Conservation (phyloP, 805 yeast genomes). For the Cyberlindnera suaveolens region DNA sequence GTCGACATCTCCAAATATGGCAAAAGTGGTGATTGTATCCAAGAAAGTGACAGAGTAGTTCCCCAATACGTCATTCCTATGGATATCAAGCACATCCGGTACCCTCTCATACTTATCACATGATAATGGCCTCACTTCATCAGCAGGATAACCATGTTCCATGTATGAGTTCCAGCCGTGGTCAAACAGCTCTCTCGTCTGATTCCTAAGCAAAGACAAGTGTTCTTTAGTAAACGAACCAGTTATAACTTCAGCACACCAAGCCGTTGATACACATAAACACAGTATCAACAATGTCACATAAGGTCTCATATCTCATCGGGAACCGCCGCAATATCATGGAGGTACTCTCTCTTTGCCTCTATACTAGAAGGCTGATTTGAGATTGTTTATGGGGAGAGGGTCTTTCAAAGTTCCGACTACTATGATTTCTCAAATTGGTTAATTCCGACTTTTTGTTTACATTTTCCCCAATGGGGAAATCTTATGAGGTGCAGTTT, state of each 20-base stretch:
- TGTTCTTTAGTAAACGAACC: constrained; percentile 24
- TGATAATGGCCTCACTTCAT: constrained; percentile 70
- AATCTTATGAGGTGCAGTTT: constrained; percentile 1
- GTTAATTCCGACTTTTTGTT: constrained; percentile 11
- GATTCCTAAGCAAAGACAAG: constrained; percentile 28
- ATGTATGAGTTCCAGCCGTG: constrained; percentile 75
- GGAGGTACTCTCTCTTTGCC: not conserved
- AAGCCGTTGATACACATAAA: too few species aligned
- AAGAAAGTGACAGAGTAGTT: constrained; percentile 73
- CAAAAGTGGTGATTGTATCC: constrained; percentile 75
- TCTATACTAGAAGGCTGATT: too few species aligned
- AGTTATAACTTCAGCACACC: not conserved
- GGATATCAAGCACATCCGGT: constrained; percentile 44
- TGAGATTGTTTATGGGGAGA: too few species aligned
- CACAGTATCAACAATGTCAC: too few species aligned
- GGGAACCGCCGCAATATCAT: too few species aligned
- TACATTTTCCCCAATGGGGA: constrained; percentile 14
- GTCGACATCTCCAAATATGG: constrained; percentile 60
- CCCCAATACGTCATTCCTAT: constrained; percentile 79
- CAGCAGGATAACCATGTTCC: constrained; percentile 68
- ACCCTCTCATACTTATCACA: constrained; percentile 70
- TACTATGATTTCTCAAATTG: not conserved
- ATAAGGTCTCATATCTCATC: too few species aligned
- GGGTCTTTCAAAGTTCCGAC: not conserved
- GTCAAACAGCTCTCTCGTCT: constrained; percentile 52